Conservation (phyloP, 768 basidiomycete genomes). For the Collybia sp. region DNA sequence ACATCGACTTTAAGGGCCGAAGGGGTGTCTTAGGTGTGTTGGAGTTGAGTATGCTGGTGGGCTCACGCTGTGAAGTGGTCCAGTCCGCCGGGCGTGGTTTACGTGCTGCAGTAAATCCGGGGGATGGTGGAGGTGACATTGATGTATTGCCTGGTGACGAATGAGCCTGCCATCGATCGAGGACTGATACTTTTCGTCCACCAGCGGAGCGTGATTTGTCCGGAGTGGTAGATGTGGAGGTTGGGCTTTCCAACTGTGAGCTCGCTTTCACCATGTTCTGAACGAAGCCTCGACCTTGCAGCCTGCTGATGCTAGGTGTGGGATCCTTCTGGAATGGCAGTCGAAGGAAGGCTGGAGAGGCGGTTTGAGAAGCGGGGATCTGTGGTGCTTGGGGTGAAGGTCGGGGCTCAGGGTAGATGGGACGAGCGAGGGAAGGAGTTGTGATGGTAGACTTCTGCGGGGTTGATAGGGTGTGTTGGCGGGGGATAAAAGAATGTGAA, state of each 20-base stretch:
- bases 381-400: conserved; percentile 37
- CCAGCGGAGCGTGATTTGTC: conserved; percentile 25
- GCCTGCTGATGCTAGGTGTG: conserved; percentile 76
- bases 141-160: conserved; percentile 13
- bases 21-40: not conserved
- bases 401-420: conserved; percentile 47
- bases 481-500: conserved; percentile 18
- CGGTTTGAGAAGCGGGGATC: conserved; percentile 34
- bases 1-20: not conserved
- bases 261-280: conserved; percentile 77
- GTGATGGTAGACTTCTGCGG: conserved; percentile 29
- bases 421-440: conserved; percentile 44
- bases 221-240: conserved; percentile 24
- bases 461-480: conserved; percentile 19
- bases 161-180: conserved; percentile 66
- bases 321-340: conserved; percentile 58
- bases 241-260: conserved; percentile 42
- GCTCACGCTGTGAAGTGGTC: not conserved
- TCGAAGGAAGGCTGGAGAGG: conserved; percentile 59
- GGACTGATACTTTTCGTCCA: conserved; percentile 47
- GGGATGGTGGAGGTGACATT: conserved; percentile 32
- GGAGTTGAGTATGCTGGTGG: not conserved
- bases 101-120: conserved; percentile 34
- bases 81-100: conserved; percentile 33
- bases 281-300: conserved; percentile 85